These are phyloP conservation scores for Trichoderma harzianum DNA, from an alignment of 2,329 filamentous ascomycete species.

Conservation along the genomic window DNA sequence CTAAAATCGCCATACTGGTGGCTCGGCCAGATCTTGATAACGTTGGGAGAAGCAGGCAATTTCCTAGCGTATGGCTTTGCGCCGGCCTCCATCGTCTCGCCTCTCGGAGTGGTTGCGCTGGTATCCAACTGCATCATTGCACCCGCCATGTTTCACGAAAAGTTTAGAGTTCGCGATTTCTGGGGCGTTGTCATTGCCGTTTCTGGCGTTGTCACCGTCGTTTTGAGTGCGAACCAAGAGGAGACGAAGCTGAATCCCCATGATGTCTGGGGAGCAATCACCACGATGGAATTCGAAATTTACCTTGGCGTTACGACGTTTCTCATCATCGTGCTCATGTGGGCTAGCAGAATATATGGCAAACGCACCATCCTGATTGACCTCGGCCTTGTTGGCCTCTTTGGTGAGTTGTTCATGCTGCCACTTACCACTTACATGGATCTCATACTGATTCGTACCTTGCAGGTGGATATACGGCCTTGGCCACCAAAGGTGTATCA, in stretches of 20 bases:
- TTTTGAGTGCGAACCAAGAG: constrained; percentile 82
- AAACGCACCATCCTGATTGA: constrained; percentile 85
- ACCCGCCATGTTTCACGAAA: constrained; percentile 88
- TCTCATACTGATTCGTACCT: not conserved
- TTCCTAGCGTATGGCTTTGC: constrained; percentile 97
- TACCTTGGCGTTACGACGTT: constrained; percentile 75
- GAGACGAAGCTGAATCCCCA: constrained; percentile 89
- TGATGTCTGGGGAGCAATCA: constrained; percentile 87
- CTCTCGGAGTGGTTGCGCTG: constrained; percentile 91
- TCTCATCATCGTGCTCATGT: constrained; percentile 75
- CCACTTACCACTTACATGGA: not conserved
- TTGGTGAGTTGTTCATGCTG: constrained; percentile 57
- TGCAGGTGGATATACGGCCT: constrained; percentile 86
- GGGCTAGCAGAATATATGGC: constrained; percentile 80
- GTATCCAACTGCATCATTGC: constrained; percentile 97
- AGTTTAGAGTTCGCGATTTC: constrained; percentile 78
- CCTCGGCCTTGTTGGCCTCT: constrained; percentile 86
- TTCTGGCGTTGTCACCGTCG: constrained; percentile 84
- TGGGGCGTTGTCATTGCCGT: constrained; percentile 86
- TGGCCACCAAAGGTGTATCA: constrained; percentile 94
- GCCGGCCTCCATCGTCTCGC: constrained; percentile 94
- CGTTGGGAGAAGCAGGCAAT: constrained; percentile 88
- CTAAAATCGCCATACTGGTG: constrained; percentile 94
- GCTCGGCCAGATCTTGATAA: constrained; percentile 89
- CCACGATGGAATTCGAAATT: constrained; percentile 82